These are phyloP conservation scores for Gastrolobium villosum DNA, from an alignment of 306 rosid species.

Conservation along the genomic window DNA sequence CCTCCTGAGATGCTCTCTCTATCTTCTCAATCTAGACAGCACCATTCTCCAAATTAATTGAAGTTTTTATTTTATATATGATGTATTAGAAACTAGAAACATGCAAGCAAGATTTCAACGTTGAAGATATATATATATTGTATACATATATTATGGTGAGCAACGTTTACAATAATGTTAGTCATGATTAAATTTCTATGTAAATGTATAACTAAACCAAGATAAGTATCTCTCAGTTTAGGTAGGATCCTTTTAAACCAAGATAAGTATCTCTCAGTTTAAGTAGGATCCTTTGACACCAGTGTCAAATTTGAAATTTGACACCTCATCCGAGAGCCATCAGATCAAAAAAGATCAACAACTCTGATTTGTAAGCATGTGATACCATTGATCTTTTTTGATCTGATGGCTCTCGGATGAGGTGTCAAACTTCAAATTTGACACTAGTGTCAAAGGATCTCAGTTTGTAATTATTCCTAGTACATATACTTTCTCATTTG, in stretches of 20 bases:
- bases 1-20: slow-evolving; percentile 59
- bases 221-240: slow-evolving; percentile 28
- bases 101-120: slow-evolving; percentile 10
- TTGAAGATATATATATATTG: slow-evolving; percentile 2
- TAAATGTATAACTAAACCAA: slow-evolving; percentile 44
- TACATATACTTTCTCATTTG: neutral
- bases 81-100: slow-evolving; percentile 24
- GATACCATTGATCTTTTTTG: no score
- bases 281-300: no score
- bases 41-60: slow-evolving; percentile 37
- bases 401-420: no score
- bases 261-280: slow-evolving; percentile 19
- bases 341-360: no score
- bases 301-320: no score
- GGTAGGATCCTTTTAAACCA: no score
- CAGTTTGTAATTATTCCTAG: slow-evolving; percentile 31
- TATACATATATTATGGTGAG: slow-evolving; percentile 30
- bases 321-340: no score
- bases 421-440: no score
- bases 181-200: slow-evolving; percentile 39
- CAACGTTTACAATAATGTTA: slow-evolving; percentile 19
- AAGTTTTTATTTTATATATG: slow-evolving; percentile 2
- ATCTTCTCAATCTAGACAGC: slow-evolving; percentile 58
- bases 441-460: no score
- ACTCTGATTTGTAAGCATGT: no score